Evolutionary conservation across 2,329 filamentous ascomycete species (phyloP).

Genomic region (Neonectria sp.): DNA sequence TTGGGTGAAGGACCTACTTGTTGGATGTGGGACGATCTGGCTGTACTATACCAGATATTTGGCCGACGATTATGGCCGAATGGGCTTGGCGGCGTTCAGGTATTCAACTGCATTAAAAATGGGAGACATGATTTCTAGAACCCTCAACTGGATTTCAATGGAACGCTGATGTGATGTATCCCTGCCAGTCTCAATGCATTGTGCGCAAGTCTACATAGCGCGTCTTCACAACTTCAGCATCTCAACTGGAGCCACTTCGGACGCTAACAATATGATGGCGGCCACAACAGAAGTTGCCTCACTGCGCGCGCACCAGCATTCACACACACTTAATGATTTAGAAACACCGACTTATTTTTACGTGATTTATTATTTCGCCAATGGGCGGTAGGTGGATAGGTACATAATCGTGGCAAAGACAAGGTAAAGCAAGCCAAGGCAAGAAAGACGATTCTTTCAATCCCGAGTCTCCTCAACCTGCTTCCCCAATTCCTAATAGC

Average conservation of each 20-base stretch:
- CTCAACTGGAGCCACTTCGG: too few species aligned
- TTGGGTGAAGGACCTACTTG: conserved; percentile 8
- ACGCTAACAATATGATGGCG: too few species aligned
- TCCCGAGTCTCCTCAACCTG: neutral
- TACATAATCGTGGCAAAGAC: conserved; percentile 7
- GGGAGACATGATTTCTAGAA: conserved; percentile 44
- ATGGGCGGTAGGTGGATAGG: neutral
- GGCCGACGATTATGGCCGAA: conserved; percentile 47
- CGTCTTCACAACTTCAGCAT: neutral
- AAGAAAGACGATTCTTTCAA: neutral
- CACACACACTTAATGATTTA: too few species aligned
- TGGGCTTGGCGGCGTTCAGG: conserved; percentile 58
- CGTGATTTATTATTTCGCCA: conserved; percentile 18
- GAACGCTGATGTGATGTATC: neutral
- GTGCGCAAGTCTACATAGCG: too few species aligned
- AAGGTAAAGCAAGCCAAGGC: neutral
- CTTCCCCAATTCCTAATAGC: conserved; percentile 28
- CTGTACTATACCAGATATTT: conserved; percentile 56
- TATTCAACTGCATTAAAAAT: conserved; percentile 50
- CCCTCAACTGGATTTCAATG: neutral
- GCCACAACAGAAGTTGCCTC: too few species aligned
- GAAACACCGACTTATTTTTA: neutral
- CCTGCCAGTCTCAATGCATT: neutral
- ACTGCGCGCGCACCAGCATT: too few species aligned
- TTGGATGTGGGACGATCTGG: conserved; percentile 49